Conservation (phyloP, 176 grass and related monocot species). For the Olyra latifolia region DNA sequence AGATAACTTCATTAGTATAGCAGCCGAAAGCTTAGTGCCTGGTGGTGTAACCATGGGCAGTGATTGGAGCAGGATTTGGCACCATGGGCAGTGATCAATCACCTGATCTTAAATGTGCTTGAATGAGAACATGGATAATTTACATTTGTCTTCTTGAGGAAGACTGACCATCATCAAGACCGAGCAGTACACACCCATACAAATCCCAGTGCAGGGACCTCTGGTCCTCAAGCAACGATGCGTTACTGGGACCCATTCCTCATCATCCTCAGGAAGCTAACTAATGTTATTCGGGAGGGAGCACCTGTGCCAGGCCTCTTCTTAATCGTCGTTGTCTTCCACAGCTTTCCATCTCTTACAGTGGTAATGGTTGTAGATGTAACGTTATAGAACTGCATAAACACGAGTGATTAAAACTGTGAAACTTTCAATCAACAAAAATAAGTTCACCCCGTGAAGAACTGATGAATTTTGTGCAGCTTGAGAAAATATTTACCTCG, state of each 20-base stretch:
- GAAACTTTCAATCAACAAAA: not conserved
- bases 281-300: conserved; percentile 69
- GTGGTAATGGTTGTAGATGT: conserved; percentile 49
- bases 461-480: not conserved
- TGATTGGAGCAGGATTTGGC: not conserved
- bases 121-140: conserved; percentile 27
- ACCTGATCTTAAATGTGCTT: not conserved
- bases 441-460: not conserved
- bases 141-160: conserved; percentile 21
- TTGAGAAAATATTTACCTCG: conserved; percentile 54
- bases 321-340: conserved; percentile 72
- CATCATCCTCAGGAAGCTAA: conserved; percentile 63
- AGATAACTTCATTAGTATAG: not conserved
- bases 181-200: not conserved
- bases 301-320: conserved; percentile 52
- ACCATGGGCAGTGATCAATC: not conserved
- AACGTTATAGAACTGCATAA: conserved; percentile 77
- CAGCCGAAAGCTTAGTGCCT: not conserved
- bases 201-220: not conserved
- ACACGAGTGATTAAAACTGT: not conserved
- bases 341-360: conserved; percentile 48
- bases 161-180: not conserved
- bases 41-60: not conserved
- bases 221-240: not conserved
- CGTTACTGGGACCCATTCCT: conserved; percentile 61